Conservation (phyloP, 306 rosid genomes). For the Vicia faba region DNA sequence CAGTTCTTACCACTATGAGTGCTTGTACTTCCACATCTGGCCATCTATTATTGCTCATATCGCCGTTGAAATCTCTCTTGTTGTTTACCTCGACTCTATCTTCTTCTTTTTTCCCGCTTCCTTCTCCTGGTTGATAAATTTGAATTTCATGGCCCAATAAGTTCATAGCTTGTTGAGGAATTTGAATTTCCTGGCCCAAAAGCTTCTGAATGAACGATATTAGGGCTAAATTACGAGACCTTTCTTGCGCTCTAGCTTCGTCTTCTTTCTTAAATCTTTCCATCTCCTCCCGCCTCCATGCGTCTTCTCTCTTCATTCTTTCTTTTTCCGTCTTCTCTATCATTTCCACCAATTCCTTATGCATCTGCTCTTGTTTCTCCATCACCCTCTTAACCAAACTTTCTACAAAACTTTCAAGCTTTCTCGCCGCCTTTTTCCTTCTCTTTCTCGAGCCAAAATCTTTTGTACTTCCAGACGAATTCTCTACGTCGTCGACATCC, state of each 20-base stretch:
- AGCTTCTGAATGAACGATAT: slow-evolving; percentile 63
- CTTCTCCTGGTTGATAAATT: slow-evolving; percentile 48
- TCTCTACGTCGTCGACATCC: slow-evolving; percentile 17
- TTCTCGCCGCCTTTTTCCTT: slow-evolving; percentile 44
- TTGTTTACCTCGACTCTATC: slow-evolving; percentile 41
- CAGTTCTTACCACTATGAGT: slow-evolving; percentile 60
- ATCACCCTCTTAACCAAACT: slow-evolving; percentile 61
- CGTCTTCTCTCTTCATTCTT: slow-evolving; percentile 72
- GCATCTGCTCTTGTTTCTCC: slow-evolving; percentile 88
- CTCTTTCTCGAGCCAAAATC: slow-evolving; percentile 49
- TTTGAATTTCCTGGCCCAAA: slow-evolving; percentile 51
- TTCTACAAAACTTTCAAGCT: slow-evolving; percentile 56
- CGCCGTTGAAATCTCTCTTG: slow-evolving; percentile 40
- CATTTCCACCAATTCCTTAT: slow-evolving; percentile 62
- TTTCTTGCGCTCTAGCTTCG: slow-evolving; percentile 68
- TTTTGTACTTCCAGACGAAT: slow-evolving; percentile 35
- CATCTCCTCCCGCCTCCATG: slow-evolving; percentile 71
- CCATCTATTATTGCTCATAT: slow-evolving; percentile 63
- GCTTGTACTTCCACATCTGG: slow-evolving; percentile 71
- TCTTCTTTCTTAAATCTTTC: slow-evolving; percentile 66
- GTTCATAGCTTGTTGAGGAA: slow-evolving; percentile 54
- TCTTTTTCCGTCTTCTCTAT: slow-evolving; percentile 73
- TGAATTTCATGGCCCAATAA: slow-evolving; percentile 53
- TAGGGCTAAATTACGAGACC: slow-evolving; percentile 64
- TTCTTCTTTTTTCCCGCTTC: slow-evolving; percentile 42